These are phyloP conservation scores for Cercophora scortea DNA, from an alignment of 495 filamentous ascomycete genomes.

Conservation along the genomic window DNA sequence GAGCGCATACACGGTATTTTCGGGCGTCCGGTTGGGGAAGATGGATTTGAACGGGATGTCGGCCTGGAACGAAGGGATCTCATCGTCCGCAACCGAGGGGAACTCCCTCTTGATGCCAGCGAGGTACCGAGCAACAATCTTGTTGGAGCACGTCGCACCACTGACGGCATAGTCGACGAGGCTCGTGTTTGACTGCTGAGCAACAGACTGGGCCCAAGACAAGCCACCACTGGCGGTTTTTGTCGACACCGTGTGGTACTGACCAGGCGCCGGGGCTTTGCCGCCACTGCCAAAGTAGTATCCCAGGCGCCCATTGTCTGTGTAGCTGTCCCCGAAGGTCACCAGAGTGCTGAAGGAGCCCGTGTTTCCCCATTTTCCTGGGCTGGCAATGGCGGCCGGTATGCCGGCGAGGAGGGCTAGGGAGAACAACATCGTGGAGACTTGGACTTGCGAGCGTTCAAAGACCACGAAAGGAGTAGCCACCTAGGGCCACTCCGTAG, in stretches of 20 bases:
- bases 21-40: conserved; percentile 41
- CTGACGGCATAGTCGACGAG: conserved; percentile 68
- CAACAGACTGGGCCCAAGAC: conserved; percentile 58
- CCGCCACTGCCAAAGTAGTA: conserved; percentile 55
- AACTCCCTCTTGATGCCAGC: conserved; percentile 41
- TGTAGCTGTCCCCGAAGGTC: conserved; percentile 67
- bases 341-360: conserved; percentile 24
- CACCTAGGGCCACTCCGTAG: too few relatives aligned
- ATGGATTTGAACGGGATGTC: conserved; percentile 44
- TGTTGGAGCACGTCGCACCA: conserved; percentile 64
- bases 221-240: conserved; percentile 54
- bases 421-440: conserved; percentile 16
- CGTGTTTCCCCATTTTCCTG: neutral
- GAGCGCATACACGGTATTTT: conserved; percentile 61
- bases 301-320: conserved; percentile 56
- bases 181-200: conserved; percentile 43
- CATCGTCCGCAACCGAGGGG: conserved; percentile 58
- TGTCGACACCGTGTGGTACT: conserved; percentile 32
- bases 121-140: conserved; percentile 47
- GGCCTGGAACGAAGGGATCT: conserved; percentile 60
- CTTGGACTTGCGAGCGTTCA: neutral
- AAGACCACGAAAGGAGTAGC: neutral
- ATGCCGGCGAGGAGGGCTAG: conserved; percentile 17
- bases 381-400: conserved; percentile 10
- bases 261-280: conserved; percentile 53